Evolutionary conservation across 129 eudicot genomes (phyloP).

Genomic region (Flaveria trinervia): DNA sequence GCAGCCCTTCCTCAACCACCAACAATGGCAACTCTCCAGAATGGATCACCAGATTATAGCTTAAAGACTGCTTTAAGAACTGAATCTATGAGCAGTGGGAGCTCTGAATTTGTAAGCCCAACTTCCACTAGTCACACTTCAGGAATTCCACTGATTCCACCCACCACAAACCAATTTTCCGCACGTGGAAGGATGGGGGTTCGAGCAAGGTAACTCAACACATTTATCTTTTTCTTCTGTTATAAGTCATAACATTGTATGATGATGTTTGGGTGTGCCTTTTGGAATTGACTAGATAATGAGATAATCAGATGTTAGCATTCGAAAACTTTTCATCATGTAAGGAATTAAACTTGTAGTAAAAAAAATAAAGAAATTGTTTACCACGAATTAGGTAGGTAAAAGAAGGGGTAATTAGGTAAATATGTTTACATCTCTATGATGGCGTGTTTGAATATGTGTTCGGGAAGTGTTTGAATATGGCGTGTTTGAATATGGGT

Average conservation of each 20-base stretch:
- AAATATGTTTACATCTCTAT: neutral
- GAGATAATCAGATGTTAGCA: neutral
- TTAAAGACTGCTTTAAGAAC: conserved; percentile 51
- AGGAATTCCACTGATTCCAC: conserved; percentile 84
- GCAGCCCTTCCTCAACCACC: conserved; percentile 93
- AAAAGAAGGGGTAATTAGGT: neutral
- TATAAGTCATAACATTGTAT: neutral
- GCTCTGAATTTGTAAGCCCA: conserved; percentile 56
- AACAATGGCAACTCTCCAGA: conserved; percentile 56
- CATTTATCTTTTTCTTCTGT: neutral
- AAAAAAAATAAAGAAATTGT: neutral
- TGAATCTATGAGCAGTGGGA: conserved; percentile 54
- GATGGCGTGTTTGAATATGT: neutral
- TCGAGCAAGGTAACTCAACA: conserved; percentile 65
- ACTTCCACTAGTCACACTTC: conserved; percentile 50
- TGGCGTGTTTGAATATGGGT: neutral
- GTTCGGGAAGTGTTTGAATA: neutral
- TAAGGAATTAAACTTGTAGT: neutral
- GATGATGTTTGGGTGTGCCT: neutral
- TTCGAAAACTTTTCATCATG: conserved; percentile 2
- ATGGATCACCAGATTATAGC: conserved; percentile 68
- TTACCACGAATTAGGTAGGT: neutral
- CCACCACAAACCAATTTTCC: conserved; percentile 80
- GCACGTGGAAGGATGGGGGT: conserved; percentile 91
- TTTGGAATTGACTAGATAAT: neutral